Percentiles rank a stretch among this genome's conserved stretches.
These are phyloP conservation scores for Vitis hybrid DNA, from an alignment of 177 flowering plant genomes.

Conservation along the genomic window DNA sequence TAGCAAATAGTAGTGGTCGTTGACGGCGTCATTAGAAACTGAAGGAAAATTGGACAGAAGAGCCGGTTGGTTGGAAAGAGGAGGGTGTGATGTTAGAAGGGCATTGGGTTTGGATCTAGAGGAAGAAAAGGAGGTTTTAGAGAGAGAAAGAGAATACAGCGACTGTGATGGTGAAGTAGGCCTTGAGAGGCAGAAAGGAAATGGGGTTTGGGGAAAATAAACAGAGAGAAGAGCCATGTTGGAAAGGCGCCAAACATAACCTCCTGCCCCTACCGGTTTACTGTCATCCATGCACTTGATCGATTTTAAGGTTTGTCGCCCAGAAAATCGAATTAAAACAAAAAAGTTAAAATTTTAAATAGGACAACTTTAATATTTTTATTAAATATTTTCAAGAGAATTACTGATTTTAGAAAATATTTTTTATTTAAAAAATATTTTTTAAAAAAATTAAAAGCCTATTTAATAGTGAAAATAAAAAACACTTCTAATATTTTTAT, in stretches of 20 bases:
- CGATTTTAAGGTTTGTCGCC: too few species aligned
- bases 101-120: conserved; percentile 12
- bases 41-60: conserved; percentile 11
- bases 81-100: neutral
- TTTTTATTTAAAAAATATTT: too few species aligned
- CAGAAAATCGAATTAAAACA: too few species aligned
- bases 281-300: too few species aligned
- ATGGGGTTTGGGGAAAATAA: neutral
- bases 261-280: neutral
- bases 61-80: conserved; percentile 3
- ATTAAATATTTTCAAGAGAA: too few species aligned
- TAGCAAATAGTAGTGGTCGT: conserved; percentile 34
- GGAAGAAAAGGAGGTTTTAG: conserved; percentile 7
- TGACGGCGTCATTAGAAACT: neutral
- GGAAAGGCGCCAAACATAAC: conserved; percentile 18
- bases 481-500: too few species aligned
- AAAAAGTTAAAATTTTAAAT: too few species aligned
- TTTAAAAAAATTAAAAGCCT: too few species aligned
- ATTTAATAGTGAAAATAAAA: too few species aligned
- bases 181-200: conserved; percentile 7
- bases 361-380: too few species aligned
- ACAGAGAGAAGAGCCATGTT: conserved; percentile 19
- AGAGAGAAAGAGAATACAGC: neutral
- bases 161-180: conserved; percentile 4
- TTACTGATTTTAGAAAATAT: too few species aligned